phyloP scores from a whole-genome alignment of 352 stramenopile species.

The Pilasporangium apinafurcum region DNA sequence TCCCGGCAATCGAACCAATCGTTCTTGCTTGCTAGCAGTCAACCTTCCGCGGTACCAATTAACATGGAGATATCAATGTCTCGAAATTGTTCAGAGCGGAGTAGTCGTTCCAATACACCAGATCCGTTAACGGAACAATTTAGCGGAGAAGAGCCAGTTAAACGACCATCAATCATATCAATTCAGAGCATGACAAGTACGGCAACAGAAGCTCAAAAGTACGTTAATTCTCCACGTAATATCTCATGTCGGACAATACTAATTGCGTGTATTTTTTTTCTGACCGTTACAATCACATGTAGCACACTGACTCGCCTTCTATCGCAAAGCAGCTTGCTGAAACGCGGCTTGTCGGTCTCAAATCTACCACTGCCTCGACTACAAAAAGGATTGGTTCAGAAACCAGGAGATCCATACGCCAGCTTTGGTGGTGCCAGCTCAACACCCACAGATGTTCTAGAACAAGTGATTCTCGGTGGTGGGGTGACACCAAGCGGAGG shows the following conservation, averaged over 20 bases:
- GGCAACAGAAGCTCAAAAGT: constrained; percentile 17
- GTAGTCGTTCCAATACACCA: constrained; percentile 11
- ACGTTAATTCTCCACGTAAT: neutral
- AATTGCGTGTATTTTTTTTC: neutral
- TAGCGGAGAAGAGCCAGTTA: constrained; percentile 13
- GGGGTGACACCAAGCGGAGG: constrained; percentile 11
- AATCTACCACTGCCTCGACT: constrained; percentile 18
- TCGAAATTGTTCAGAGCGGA: no score
- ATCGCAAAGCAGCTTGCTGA: constrained; percentile 54
- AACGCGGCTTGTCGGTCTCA: constrained; percentile 24
- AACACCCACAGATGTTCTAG: constrained; percentile 44
- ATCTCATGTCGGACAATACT: neutral
- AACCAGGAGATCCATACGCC: constrained; percentile 38
- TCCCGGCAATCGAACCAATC: constrained; percentile 32
- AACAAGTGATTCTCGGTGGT: constrained; percentile 62
- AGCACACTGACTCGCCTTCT: constrained; percentile 59
- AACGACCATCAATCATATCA: constrained; percentile 15
- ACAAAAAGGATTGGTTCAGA: constrained; percentile 24
- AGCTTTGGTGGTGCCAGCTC: constrained; percentile 21
- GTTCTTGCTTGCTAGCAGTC: constrained; percentile 7
- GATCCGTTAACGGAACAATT: neutral
- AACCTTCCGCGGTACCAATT: constrained; percentile 9
- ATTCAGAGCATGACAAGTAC: constrained; percentile 29
- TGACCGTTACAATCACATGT: neutral
- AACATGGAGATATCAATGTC: no score